Conservation (phyloP, 257 asterid species). For the Ligustrum vulgare region DNA sequence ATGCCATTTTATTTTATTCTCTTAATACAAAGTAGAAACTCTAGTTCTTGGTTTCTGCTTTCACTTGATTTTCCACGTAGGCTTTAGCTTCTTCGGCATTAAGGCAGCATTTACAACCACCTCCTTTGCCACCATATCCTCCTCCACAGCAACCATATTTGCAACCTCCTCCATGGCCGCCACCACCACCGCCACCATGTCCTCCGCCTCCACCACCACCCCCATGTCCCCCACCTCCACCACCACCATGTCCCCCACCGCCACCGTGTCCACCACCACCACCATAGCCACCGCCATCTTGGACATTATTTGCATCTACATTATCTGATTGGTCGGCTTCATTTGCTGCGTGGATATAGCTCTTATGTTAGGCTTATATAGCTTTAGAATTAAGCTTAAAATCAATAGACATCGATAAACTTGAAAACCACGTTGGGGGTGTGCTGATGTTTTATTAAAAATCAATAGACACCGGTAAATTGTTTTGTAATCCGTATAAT, state of each 20-base stretch:
- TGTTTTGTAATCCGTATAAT: no score
- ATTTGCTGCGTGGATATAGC: neutral
- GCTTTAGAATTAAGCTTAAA: neutral
- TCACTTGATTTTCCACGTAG: conserved; percentile 14
- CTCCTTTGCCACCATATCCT: conserved; percentile 33
- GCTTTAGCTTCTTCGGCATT: conserved; percentile 36
- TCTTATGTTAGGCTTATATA: neutral
- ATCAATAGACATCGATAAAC: neutral
- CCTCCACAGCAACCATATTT: conserved; percentile 19
- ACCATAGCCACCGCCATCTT: neutral
- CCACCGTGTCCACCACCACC: no score
- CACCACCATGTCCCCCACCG: no score
- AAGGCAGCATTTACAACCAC: conserved; percentile 42
- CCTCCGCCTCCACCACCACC: no score
- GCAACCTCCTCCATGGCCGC: neutral
- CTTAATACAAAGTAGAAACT: neutral
- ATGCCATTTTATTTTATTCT: neutral
- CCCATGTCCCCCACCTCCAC: no score
- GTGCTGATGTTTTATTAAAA: no score
- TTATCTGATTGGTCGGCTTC: neutral
- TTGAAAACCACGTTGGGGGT: no score
- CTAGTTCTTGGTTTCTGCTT: conserved; percentile 17
- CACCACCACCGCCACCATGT: neutral
- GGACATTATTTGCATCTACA: conserved; percentile 7
- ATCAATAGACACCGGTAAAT: neutral